Evolutionary conservation across 2,329 filamentous ascomycete species (phyloP).

Genomic region (Nemania abortiva): DNA sequence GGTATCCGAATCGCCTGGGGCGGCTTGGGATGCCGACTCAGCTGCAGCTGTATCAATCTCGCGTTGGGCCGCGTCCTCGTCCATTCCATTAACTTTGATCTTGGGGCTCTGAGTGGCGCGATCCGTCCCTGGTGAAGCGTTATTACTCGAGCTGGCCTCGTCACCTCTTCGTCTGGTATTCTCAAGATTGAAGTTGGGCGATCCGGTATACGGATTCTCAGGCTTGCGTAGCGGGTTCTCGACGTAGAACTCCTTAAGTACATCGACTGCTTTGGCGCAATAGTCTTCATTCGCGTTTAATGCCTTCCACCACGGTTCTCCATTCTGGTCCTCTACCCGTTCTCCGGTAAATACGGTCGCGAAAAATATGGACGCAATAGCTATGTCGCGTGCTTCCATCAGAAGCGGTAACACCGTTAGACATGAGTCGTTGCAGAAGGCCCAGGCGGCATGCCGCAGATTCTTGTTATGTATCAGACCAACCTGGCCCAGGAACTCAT

Average conservation of each 20-base stretch:
- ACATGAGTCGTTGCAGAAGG: constrained; percentile 91
- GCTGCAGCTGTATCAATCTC: constrained; percentile 47
- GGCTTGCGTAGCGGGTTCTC: constrained; percentile 73
- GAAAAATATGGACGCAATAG: constrained; percentile 87
- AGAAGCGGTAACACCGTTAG: constrained; percentile 87
- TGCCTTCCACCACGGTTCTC: constrained; percentile 88
- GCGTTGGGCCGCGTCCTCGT: constrained; percentile 51
- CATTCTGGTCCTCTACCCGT: constrained; percentile 80
- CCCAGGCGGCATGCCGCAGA: constrained; percentile 88
- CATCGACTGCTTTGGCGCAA: constrained; percentile 78
- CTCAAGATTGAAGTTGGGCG: constrained; percentile 68
- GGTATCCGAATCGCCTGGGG: constrained; percentile 50
- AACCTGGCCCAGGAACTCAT: constrained; percentile 81
- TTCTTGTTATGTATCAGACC: constrained; percentile 82
- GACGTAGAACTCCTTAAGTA: constrained; percentile 77
- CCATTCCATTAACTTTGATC: constrained; percentile 55
- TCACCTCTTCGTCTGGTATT: constrained; percentile 62
- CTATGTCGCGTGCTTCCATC: constrained; percentile 82
- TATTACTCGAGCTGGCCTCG: constrained; percentile 62
- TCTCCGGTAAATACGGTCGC: constrained; percentile 80
- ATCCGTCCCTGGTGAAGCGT: constrained; percentile 63
- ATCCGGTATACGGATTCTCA: constrained; percentile 63
- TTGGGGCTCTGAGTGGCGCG: constrained; percentile 63
- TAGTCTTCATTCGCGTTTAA: constrained; percentile 78
- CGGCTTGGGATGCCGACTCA: constrained; percentile 54